Evolutionary conservation across 1,139 yeast species (phyloP), one percentile per base, ranked within the genome.

Genomic region (Candida mesenterica): DNA sequence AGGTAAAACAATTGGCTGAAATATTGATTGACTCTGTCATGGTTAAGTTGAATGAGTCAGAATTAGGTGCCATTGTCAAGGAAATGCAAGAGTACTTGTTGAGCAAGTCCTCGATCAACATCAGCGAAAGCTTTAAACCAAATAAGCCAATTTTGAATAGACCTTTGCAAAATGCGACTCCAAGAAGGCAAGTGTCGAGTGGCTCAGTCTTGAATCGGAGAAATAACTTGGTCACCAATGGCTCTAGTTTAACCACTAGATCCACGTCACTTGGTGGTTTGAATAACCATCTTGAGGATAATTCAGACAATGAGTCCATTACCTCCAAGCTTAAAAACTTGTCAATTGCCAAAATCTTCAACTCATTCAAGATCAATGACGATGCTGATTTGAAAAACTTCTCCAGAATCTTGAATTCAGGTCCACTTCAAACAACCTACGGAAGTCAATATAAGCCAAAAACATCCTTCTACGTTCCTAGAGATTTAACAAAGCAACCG

Each of bases 11-110:
- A 37, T 68, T 78, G 43, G 94, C 97, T 0, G 83, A 81, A 40
- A 78, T 73, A 16, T 75, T 88, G 24, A 82, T 90, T 19, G 96
- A 90, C 57, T 78, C 72, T 40, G 81, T 90, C 15, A 68, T 88
- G 63, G 60, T 77, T 28, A 75, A 77, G 39, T 63, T 92, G 36
- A 77, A 78, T 45, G 79, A 77, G 34, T 79, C 86, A 50, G 85
- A 84, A 33, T 61, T 92, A 26, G 79, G 82, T 2, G 79, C 73
- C 4, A 61, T 79, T 16, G 87, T 81, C 10, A 59, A 58, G 30
- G 84, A 79, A 42, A 78, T 85, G 79, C 85, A 82, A 56, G 77
- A 68, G 30, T 77, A 79, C 43, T 60, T 82, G 36, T 53, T 79
- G 34, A 77, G 79, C 44, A 80, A 77, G 40, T 65, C 72, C 2